phyloP scores from a whole-genome alignment of 2,329 filamentous ascomycete genomes.

The Cytospora piceicola region DNA sequence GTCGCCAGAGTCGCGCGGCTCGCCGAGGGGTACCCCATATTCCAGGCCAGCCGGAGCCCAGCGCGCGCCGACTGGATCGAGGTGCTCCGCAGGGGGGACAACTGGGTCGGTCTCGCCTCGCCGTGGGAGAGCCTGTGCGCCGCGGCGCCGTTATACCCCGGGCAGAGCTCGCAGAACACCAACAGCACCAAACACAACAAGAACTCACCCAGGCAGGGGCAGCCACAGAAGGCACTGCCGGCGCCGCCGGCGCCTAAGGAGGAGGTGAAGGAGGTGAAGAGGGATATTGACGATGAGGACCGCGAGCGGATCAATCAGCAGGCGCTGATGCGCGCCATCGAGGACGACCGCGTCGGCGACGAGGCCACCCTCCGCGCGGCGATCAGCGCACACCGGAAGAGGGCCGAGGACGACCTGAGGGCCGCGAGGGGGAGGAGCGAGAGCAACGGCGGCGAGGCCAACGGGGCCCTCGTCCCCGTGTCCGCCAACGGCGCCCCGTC shows the following conservation, averaged over 20 bases:
- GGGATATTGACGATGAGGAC: conserved; percentile 14
- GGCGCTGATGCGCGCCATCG: conserved; percentile 68
- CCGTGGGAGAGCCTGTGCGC: conserved; percentile 75
- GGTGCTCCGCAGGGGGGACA: conserved; percentile 66
- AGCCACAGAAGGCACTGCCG: conserved; percentile 40
- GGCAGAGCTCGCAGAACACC: conserved; percentile 15
- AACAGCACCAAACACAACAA: not conserved
- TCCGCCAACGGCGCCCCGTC: conserved; percentile 1
- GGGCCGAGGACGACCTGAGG: conserved; percentile 57
- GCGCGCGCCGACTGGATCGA: conserved; percentile 82
- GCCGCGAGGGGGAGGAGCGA: conserved; percentile 25
- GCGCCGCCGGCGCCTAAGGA: conserved; percentile 29
- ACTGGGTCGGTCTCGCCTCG: conserved; percentile 68
- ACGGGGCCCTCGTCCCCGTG: conserved; percentile 18
- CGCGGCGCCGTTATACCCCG: conserved; percentile 53
- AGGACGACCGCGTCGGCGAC: conserved; percentile 70
- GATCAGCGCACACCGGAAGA: conserved; percentile 62
- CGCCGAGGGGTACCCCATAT: conserved; percentile 79
- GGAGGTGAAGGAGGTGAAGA: conserved; percentile 58
- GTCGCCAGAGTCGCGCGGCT: conserved; percentile 75
- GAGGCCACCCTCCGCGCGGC: conserved; percentile 68
- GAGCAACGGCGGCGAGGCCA: conserved; percentile 16
- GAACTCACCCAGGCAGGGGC: conserved; percentile 32
- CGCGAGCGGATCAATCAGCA: conserved; percentile 63
- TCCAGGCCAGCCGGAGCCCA: conserved; percentile 71